Conservation (phyloP, 345 rosid genomes). For the Sonneratia alba region DNA sequence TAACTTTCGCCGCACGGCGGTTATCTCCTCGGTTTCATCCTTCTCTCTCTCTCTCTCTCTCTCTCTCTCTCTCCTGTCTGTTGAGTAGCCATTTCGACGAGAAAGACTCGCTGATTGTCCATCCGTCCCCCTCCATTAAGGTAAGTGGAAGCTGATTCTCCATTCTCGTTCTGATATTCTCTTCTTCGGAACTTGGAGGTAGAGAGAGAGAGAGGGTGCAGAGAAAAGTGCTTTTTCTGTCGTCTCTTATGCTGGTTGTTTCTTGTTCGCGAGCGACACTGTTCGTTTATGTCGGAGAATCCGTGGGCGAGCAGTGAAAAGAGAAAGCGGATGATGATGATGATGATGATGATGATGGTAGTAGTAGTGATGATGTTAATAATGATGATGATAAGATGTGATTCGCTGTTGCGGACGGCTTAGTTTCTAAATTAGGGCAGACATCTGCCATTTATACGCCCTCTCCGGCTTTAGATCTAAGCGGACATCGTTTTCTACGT, state of each 20-base stretch:
- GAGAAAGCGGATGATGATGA: not conserved
- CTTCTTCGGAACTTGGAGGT: not conserved
- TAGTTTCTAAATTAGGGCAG: slow-evolving; percentile 20
- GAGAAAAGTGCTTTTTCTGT: not conserved
- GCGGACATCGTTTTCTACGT: slow-evolving; percentile 19
- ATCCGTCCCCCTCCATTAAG: not conserved
- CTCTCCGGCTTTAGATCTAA: slow-evolving; percentile 23
- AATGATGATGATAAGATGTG: not conserved
- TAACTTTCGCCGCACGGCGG: too few relatives aligned
- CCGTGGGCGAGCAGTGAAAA: not conserved
- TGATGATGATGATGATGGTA: not conserved
- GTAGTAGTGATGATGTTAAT: not conserved
- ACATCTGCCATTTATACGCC: slow-evolving; percentile 10
- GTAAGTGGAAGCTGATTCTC: not conserved
- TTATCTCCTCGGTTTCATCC: not conserved
- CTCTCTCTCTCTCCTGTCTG: not conserved
- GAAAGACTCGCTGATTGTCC: not conserved
- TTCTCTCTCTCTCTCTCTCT: not conserved
- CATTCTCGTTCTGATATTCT: not conserved
- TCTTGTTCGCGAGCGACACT: too few relatives aligned
- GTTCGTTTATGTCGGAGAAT: not conserved
- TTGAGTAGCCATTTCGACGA: not conserved
- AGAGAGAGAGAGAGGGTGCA: not conserved
- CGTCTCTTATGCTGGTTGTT: not conserved
- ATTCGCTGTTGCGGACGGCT: not conserved